phyloP scores from a whole-genome alignment of 257 asterid genomes.

The Nyctanthes arbortristis region DNA sequence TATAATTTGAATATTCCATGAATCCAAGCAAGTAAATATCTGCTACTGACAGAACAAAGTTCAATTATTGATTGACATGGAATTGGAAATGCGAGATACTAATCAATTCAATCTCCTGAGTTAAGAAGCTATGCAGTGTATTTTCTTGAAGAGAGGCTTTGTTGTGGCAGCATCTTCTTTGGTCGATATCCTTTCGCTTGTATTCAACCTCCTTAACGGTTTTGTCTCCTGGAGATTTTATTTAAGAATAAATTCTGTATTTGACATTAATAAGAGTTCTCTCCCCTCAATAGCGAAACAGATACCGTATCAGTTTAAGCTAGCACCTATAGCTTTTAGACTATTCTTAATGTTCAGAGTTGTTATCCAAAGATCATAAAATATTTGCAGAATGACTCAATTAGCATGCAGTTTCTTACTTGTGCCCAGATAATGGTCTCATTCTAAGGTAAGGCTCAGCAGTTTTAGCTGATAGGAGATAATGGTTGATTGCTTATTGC shows the following conservation, averaged over 20 bases:
- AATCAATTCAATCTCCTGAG: not conserved
- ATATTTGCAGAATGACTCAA: not conserved
- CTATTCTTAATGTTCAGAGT: too few relatives aligned
- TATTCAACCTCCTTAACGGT: not conserved
- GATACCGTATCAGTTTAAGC: too few relatives aligned
- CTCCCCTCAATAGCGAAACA: too few relatives aligned
- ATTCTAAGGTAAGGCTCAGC: not conserved
- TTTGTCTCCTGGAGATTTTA: not conserved
- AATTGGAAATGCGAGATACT: not conserved
- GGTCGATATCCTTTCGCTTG: not conserved
- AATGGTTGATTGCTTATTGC: conserved; percentile 2
- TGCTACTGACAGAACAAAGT: not conserved
- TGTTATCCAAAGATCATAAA: not conserved
- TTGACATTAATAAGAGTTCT: not conserved
- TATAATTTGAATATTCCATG: not conserved
- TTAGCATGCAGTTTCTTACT: not conserved
- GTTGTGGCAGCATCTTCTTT: not conserved
- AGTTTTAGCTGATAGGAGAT: not conserved
- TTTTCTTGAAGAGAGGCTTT: not conserved
- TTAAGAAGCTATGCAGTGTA: not conserved
- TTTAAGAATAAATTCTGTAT: not conserved
- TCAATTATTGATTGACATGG: not conserved
- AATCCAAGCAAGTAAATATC: not conserved
- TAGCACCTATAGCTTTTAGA: too few relatives aligned
- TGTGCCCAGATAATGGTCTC: not conserved